Conservation (phyloP, 345 rosid species). For the Aquilaria sinensis region DNA sequence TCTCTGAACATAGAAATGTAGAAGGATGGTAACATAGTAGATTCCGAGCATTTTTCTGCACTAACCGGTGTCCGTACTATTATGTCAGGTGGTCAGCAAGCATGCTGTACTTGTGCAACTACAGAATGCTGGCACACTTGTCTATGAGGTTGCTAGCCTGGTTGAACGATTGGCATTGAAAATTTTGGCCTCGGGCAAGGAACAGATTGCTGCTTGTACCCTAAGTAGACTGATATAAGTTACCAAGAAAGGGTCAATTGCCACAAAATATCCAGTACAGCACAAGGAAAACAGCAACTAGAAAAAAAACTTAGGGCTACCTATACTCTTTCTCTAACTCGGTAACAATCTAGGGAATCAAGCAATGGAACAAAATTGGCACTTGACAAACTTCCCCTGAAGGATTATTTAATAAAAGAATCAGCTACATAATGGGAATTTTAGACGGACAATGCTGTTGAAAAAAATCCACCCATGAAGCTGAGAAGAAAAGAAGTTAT, state of each 20-base stretch:
- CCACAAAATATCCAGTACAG: not conserved
- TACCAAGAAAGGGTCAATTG: not conserved
- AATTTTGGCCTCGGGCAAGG: no score
- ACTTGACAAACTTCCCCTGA: not conserved
- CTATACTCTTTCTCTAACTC: no score
- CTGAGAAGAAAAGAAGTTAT: not conserved
- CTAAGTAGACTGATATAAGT: slow-evolving; percentile 60
- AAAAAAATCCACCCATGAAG: not conserved
- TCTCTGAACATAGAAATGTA: not conserved
- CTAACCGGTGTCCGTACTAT: slow-evolving; percentile 85
- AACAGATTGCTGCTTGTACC: slow-evolving; percentile 89
- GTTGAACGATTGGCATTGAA: slow-evolving; percentile 94
- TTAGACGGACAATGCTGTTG: no score
- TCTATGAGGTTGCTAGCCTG: slow-evolving; percentile 80
- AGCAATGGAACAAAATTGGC: no score
- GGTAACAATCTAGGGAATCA: no score
- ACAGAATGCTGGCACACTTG: slow-evolving; percentile 71
- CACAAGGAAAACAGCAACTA: no score
- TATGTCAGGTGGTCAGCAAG: slow-evolving; percentile 66
- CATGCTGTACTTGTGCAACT: slow-evolving; percentile 41
- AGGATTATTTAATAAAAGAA: not conserved
- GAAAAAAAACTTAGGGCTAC: no score
- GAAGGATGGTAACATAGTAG: not conserved
- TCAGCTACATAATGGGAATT: not conserved
- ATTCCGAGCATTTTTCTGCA: not conserved